A percentile compares a stretch with the other conserved stretches of the same genome.
phyloP scores from a whole-genome alignment of 225 moss, liverwort and hornwort genomes.

The Sphagnum tenellum region DNA sequence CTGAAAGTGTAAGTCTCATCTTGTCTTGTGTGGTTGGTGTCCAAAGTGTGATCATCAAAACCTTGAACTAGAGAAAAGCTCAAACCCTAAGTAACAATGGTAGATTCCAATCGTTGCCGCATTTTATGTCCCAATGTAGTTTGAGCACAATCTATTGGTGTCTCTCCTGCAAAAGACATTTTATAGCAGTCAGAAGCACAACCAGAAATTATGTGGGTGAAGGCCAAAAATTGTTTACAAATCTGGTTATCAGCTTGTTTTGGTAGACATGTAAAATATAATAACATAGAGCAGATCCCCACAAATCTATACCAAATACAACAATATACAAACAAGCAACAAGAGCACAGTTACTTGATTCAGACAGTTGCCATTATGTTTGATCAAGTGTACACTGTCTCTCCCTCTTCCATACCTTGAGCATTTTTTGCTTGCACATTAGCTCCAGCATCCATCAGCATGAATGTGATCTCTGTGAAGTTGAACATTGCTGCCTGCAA shows the following conservation, averaged over 20 bases:
- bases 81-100: no score
- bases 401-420: conserved; percentile 49
- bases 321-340: no score
- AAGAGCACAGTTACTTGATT: background rate
- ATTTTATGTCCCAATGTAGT: conserved; percentile 90
- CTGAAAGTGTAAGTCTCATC: no score
- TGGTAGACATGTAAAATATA: background rate
- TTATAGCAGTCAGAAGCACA: background rate
- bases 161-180: conserved; percentile 62
- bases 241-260: background rate
- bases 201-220: background rate
- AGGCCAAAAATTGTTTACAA: background rate
- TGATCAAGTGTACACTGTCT: background rate
- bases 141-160: conserved; percentile 92
- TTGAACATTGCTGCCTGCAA: conserved; percentile 97
- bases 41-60: no score
- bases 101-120: conserved; percentile 58
- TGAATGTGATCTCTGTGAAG: conserved; percentile 90
- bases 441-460: conserved; percentile 87
- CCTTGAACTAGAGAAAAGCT: no score
- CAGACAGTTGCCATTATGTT: background rate
- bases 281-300: background rate
- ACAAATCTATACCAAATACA: background rate
- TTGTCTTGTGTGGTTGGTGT: no score
- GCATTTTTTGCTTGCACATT: conserved; percentile 79